phyloP scores from a whole-genome alignment of 139 green algal genomes.

The Tetraselmis striata region DNA sequence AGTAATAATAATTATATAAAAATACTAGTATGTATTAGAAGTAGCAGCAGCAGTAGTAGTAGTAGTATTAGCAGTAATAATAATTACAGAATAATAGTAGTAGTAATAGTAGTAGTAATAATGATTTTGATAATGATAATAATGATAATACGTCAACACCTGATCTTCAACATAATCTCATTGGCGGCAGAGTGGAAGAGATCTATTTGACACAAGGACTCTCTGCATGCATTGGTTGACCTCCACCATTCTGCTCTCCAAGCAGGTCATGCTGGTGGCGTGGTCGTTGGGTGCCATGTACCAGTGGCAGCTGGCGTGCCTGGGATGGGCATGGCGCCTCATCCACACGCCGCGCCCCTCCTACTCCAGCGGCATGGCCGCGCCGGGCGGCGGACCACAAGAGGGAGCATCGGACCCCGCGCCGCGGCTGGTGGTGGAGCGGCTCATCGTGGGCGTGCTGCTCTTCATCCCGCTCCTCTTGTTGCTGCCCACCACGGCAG shows the following conservation, averaged over 20 bases:
- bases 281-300: not conserved
- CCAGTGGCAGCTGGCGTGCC: not conserved
- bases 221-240: not conserved
- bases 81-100: not conserved
- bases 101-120: not conserved
- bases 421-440: slow-evolving; percentile 35
- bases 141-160: no score
- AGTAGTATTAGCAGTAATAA: no score
- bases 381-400: no score
- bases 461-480: slow-evolving; percentile 45
- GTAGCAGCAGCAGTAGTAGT: no score
- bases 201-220: not conserved
- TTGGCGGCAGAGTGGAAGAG: no score
- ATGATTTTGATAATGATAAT: no score
- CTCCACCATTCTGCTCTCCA: not conserved
- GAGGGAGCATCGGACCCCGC: no score
- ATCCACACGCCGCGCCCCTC: not conserved
- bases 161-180: no score
- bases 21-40: no score
- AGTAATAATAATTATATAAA: no score
- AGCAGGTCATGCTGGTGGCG: not conserved
- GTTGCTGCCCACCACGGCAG: slow-evolving; percentile 38
- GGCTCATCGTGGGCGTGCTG: slow-evolving; percentile 55
- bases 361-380: not conserved
- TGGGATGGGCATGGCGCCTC: not conserved